Evolutionary conservation across 2,329 filamentous ascomycete genomes (phyloP), one percentile per base, ranked within the genome.

Genomic region (Arthrobotrys sinensis): DNA sequence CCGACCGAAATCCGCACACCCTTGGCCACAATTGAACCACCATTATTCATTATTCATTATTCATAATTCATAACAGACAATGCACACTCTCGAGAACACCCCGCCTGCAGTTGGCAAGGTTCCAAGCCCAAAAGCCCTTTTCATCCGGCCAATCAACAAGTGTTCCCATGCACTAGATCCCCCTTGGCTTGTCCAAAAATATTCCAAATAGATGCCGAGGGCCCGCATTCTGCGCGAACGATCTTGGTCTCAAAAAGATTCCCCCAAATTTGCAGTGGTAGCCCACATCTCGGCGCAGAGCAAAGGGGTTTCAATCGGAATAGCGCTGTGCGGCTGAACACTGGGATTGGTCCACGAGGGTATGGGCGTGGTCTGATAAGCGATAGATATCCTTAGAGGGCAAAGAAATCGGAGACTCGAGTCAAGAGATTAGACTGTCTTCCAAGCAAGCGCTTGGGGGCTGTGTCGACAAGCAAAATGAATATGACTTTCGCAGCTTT

Each of bases 131-230:
- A 55, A 34, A 67, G 53, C 66, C 55, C 28, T 50, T 43, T 70
- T 32, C 28, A 63, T 21, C 45, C 55, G 28, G 55, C 67, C 67
- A 71, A 71, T 71, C 21, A 46, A 5, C 50, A 6, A 38, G 28
- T 45, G 21, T 48, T 50, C 32, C 14, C 34, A 36, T n/a, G 53
- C 55, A 16, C 45, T 21, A 38, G 38, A 21, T n/a, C 5, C 34
- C 43, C 38, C 67, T 53, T 63, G 45, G 46, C 55, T 24, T 11
- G 28, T 16, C 7, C 14, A 24, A 43, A 50, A 60, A 48, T 24
- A 64, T 71, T 71, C 14, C 67, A 71, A 71, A 71, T 68, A n/a
- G 50, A 16, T 43, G 53, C 55, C 67, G 53, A 57, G 43, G 53
- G 67, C 34, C 46, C 48, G 14, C 19, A 0, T 14, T 6, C 10